Conservation (phyloP, 164 flowering plant species). For the Aristolochia contorta region DNA sequence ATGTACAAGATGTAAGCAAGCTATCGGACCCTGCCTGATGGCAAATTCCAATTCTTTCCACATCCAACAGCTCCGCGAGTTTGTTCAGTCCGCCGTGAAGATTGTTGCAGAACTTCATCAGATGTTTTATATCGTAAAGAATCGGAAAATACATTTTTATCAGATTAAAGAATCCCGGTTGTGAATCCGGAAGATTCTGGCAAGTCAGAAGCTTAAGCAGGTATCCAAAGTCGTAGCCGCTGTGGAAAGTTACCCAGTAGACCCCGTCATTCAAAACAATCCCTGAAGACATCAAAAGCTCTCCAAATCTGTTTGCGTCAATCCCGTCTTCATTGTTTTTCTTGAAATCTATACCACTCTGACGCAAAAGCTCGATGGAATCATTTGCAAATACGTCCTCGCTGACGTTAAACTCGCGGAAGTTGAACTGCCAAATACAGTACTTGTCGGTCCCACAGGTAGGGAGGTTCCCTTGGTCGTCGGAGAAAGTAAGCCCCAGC, state of each 20-base stretch:
- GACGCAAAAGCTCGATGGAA: conserved; percentile 35
- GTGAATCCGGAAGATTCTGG: conserved; percentile 34
- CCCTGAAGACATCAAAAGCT: conserved; percentile 26
- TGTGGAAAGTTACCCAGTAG: conserved; percentile 34
- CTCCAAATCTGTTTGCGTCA: conserved; percentile 20
- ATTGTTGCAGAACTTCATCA: conserved; percentile 52
- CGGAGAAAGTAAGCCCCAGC: conserved; percentile 43
- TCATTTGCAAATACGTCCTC: conserved; percentile 35
- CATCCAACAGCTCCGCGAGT: conserved; percentile 50
- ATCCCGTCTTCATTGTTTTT: conserved; percentile 24
- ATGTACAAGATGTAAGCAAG: conserved; percentile 51
- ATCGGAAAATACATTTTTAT: conserved; percentile 41
- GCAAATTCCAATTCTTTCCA: conserved; percentile 46
- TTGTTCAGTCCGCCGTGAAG: conserved; percentile 63
- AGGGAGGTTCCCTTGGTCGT: conserved; percentile 36
- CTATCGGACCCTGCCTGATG: conserved; percentile 69
- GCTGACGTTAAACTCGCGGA: conserved; percentile 31
- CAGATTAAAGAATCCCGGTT: conserved; percentile 29
- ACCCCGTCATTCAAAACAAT: conserved; percentile 25
- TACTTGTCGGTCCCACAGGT: conserved; percentile 30
- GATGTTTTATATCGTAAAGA: conserved; percentile 52
- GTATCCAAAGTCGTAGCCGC: conserved; percentile 39
- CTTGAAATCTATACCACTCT: conserved; percentile 33
- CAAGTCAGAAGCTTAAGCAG: conserved; percentile 46
- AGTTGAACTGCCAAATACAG: conserved; percentile 46